Evolutionary conservation across 2,329 filamentous ascomycete genomes (phyloP), one percentile per base, ranked within the genome.

Genomic region (Sporothrix schenckii): DNA sequence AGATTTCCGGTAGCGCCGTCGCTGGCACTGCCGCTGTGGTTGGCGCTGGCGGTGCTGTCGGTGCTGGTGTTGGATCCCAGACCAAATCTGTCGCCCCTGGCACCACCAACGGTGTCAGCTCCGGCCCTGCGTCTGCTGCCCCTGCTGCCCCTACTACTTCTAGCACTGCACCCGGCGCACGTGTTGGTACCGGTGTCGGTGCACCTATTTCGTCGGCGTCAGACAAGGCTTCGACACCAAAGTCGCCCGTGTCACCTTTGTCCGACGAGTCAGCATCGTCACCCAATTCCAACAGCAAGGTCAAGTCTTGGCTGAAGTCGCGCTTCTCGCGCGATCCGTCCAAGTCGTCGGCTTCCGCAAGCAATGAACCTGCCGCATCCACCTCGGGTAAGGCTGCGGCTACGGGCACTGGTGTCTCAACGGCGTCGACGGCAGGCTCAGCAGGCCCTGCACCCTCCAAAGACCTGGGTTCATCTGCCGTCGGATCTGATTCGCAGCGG

Each of bases 251-350:
- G 13, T 75, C 74, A 13, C 71, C 72, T 14, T 63, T 61, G 2
- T 71, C 72, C 9, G 72, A 72, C 21, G 74, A 68, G 56, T 74
- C 71, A 14, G 68, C 72, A 2, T 60, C 72, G 9, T 60, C 70
- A 16, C 76, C 76, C 0, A 77, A 77, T 7, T 75, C 75, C 7
- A 70, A 69, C 5, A 9, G 34, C 34, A 79, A 79, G 60, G 77
- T 82, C 39, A 82, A 78, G 71, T 79, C 76, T 53, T 85, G 83
- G 83, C 75, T 85, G 16, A 81, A 81, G 74, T 80, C 77, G 11
- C 81, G 79, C 52, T 80, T 84, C 70, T 71, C 76, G 3, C 78
- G 79, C 7, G 75, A 77, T 0, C 75, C 78, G 0, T 73, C 77
- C 10, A 76, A 74, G 69, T 78, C 78, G 1, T 74, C 76, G 3